Evolutionary conservation across 2,329 filamentous ascomycete genomes (phyloP).

Genomic region (Exophiala viscosa): DNA sequence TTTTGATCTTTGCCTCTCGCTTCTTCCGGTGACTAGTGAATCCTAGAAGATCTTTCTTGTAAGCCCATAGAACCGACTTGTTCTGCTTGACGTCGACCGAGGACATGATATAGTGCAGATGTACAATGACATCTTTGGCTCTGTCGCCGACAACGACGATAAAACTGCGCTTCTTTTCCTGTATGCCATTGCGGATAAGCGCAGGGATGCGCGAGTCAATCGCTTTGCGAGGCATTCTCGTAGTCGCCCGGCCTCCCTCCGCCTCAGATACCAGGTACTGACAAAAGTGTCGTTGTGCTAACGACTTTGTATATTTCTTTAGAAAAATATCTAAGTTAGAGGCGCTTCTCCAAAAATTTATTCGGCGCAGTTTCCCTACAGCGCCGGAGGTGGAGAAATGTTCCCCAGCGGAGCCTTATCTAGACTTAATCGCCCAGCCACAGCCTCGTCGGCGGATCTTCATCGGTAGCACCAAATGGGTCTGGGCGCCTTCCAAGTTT

Average conservation of each 20-base stretch:
- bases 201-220: slow-evolving; percentile 87
- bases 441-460: neutral
- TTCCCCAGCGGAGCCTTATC: too few species aligned
- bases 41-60: slow-evolving; percentile 94
- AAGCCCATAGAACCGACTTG: slow-evolving; percentile 96
- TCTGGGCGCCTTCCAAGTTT: too few species aligned
- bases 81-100: slow-evolving; percentile 87
- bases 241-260: slow-evolving; percentile 20
- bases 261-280: neutral
- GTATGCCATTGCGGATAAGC: slow-evolving; percentile 84
- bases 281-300: neutral
- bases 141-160: slow-evolving; percentile 94
- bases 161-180: slow-evolving; percentile 96
- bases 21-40: slow-evolving; percentile 98
- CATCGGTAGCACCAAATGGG: too few species aligned
- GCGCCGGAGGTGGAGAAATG: neutral
- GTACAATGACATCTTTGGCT: slow-evolving; percentile 93
- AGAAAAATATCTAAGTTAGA: neutral
- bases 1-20: slow-evolving; percentile 96
- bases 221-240: slow-evolving; percentile 44
- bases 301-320: neutral
- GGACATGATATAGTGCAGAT: slow-evolving; percentile 90
- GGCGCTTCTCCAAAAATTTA: neutral
- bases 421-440: neutral
- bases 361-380: neutral